A percentile compares a stretch with the other conserved stretches of the same genome.
Evolutionary conservation across 768 basidiomycete species (phyloP).

Genomic region (Mycena rosella): DNA sequence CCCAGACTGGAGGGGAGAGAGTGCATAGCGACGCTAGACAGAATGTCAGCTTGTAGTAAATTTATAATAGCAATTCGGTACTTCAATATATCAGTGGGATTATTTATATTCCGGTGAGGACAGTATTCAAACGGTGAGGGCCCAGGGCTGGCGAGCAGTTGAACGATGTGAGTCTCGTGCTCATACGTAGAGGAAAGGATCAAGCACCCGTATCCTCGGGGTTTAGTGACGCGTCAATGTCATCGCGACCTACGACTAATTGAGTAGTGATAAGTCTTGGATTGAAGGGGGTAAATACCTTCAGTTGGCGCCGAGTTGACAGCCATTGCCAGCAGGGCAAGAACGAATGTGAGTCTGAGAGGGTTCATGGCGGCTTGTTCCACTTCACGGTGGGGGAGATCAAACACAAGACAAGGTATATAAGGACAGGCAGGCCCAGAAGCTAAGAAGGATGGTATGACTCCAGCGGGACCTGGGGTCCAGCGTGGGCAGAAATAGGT

Average conservation of each 20-base stretch:
- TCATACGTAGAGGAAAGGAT: background rate
- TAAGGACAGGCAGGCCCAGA: background rate
- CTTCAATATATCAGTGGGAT: background rate
- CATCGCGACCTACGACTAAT: conserved; percentile 9
- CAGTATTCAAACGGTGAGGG: conserved; percentile 18
- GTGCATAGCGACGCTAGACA: conserved; percentile 15
- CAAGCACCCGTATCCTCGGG: conserved; percentile 12
- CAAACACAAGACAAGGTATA: conserved; percentile 5
- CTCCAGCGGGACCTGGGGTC: conserved; percentile 27
- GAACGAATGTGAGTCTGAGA: conserved; percentile 20
- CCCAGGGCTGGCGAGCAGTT: background rate
- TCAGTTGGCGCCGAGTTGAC: conserved; percentile 19
- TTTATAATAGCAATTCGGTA: background rate
- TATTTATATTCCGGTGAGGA: conserved; percentile 12
- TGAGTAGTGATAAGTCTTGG: conserved; percentile 1
- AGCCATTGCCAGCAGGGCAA: conserved; percentile 19
- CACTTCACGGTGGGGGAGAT: background rate
- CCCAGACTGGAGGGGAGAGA: conserved; percentile 4
- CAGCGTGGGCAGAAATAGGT: background rate
- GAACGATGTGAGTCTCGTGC: background rate
- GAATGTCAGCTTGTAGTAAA: background rate
- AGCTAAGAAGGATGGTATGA: background rate
- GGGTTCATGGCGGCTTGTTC: background rate
- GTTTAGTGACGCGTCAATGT: conserved; percentile 10
- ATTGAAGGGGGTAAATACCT: conserved; percentile 12